Evolutionary conservation across 257 asterid species (phyloP).

Genomic region (Solanum virginianum): DNA sequence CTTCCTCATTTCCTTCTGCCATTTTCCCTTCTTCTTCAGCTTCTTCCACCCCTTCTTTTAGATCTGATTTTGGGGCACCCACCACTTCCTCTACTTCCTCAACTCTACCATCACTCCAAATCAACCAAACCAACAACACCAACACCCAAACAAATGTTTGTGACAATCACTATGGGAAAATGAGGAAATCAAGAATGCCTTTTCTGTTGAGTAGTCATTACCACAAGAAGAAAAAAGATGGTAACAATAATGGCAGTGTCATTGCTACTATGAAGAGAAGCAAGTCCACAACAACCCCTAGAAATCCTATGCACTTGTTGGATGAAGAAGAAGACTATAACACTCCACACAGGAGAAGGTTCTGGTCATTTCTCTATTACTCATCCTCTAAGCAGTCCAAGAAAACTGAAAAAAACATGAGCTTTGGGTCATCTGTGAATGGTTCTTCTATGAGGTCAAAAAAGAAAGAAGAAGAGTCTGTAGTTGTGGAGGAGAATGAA

Average conservation of each 20-base stretch:
- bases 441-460: slow-evolving; percentile 16
- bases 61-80: slow-evolving; percentile 62
- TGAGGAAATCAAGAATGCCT: slow-evolving; percentile 45
- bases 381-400: slow-evolving; percentile 33
- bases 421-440: slow-evolving; percentile 16
- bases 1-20: slow-evolving; percentile 68
- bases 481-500: slow-evolving; percentile 59
- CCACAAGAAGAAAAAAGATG: slow-evolving; percentile 37
- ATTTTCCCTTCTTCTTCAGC: slow-evolving; percentile 82
- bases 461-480: slow-evolving; percentile 38
- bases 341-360: slow-evolving; percentile 41
- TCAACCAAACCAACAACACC: slow-evolving; percentile 10
- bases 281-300: slow-evolving; percentile 57
- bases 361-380: slow-evolving; percentile 80
- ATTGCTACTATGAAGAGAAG: slow-evolving; percentile 55
- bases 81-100: slow-evolving; percentile 8
- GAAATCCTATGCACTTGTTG: slow-evolving; percentile 45
- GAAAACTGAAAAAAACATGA: slow-evolving; percentile 22
- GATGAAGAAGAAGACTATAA: slow-evolving; percentile 29
- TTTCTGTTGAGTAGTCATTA: slow-evolving; percentile 27
- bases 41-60: slow-evolving; percentile 66
- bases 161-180: slow-evolving; percentile 4
- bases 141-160: not conserved
- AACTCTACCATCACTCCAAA: slow-evolving; percentile 16
- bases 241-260: not conserved